Evolutionary conservation across 2,329 filamentous ascomycete genomes (phyloP).

Genomic region (Aspergillus tamarii): DNA sequence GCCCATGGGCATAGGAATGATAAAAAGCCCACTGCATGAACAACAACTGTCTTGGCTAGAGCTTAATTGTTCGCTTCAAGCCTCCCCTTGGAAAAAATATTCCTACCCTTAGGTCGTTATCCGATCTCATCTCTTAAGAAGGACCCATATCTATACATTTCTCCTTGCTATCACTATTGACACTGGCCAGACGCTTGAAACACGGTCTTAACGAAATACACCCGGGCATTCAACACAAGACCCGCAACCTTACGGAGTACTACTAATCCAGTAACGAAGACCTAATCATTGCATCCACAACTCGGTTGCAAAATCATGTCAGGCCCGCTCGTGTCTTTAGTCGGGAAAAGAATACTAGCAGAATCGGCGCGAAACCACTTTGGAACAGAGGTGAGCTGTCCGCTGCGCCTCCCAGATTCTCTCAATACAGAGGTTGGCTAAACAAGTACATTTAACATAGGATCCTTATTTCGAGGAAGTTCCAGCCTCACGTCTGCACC

Average conservation of each 20-base stretch:
- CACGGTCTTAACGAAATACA: neutral
- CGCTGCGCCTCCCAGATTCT: slow-evolving; percentile 9
- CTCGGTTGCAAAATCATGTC: slow-evolving; percentile 27
- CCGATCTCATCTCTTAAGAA: neutral
- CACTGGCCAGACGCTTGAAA: neutral
- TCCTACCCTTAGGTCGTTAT: neutral
- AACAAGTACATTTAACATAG: slow-evolving; percentile 48
- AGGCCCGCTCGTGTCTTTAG: slow-evolving; percentile 28
- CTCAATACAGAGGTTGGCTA: neutral
- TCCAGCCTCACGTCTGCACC: slow-evolving; percentile 70
- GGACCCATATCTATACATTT: neutral
- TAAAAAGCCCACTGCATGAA: neutral
- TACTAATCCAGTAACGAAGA: neutral
- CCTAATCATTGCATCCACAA: neutral
- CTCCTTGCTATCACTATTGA: neutral
- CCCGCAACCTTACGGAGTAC: neutral
- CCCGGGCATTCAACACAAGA: neutral
- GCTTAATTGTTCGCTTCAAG: slow-evolving; percentile 1
- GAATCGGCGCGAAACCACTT: slow-evolving; percentile 46
- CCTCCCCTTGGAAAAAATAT: neutral
- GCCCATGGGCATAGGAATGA: neutral
- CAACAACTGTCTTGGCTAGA: neutral
- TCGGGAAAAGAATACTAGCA: slow-evolving; percentile 39
- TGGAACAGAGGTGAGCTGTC: slow-evolving; percentile 42
- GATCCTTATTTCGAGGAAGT: slow-evolving; percentile 90